phyloP scores from a whole-genome alignment of 441 rosid species.

The Flueggea neowawraea region DNA sequence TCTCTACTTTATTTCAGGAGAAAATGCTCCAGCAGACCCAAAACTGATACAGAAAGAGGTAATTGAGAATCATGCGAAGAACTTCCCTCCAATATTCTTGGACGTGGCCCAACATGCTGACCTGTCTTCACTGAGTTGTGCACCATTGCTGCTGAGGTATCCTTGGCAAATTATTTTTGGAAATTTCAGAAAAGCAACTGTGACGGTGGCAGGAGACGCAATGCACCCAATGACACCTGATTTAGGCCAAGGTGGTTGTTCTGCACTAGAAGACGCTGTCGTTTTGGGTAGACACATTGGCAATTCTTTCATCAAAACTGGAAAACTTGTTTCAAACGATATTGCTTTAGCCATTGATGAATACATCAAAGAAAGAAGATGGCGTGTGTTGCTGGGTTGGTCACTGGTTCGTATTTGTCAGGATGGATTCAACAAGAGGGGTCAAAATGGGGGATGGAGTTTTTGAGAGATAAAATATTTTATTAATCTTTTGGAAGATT shows the following conservation, averaged over 20 bases:
- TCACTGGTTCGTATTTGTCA: constrained; percentile 21
- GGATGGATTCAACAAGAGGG: constrained; percentile 38
- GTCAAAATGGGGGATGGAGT: constrained; percentile 24
- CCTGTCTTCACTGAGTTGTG: constrained; percentile 29
- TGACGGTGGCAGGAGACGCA: constrained; percentile 43
- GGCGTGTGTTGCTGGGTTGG: constrained; percentile 26
- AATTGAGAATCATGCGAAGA: constrained; percentile 17
- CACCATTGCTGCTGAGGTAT: constrained; percentile 26
- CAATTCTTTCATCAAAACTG: constrained; percentile 4
- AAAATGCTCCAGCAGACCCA: constrained; percentile 16
- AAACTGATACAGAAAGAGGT: constrained; percentile 24
- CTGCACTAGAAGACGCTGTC: constrained; percentile 43
- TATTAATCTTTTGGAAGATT: constrained; percentile 11
- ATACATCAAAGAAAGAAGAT: constrained; percentile 34
- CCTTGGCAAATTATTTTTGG: constrained; percentile 37
- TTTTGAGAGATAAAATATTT: constrained; percentile 25
- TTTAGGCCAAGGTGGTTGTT: constrained; percentile 36
- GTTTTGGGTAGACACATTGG: constrained; percentile 38
- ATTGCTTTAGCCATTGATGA: constrained; percentile 18
- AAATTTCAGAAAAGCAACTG: constrained; percentile 22
- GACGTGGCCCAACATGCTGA: constrained; percentile 31
- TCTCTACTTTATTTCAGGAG: constrained; percentile 9
- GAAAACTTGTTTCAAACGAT: constrained; percentile 1
- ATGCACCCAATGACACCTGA: constrained; percentile 60
- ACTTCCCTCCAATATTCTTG: constrained; percentile 21